phyloP scores from a whole-genome alignment of 768 basidiomycete species.

The Lactarius indigo region DNA sequence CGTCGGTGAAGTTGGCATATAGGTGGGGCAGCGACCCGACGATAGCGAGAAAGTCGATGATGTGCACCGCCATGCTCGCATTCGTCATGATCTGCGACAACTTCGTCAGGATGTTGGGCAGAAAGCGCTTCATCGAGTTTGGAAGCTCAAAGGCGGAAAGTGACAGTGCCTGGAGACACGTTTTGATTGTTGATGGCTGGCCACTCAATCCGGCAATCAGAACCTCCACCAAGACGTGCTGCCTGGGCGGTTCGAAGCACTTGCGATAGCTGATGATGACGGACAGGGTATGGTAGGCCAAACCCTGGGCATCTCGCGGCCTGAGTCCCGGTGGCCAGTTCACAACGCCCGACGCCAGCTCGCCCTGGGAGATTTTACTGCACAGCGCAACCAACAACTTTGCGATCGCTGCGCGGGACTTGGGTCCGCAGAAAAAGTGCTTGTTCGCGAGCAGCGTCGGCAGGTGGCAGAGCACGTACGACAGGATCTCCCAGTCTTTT shows the following conservation, averaged over 20 bases:
- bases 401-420: conserved; percentile 59
- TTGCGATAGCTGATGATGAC: conserved; percentile 84
- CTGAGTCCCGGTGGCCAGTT: conserved; percentile 62
- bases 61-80: conserved; percentile 91
- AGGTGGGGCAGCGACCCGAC: conserved; percentile 76
- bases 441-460: conserved; percentile 93
- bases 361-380: conserved; percentile 54
- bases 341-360: conserved; percentile 54
- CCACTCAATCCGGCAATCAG: conserved; percentile 68
- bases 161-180: conserved; percentile 85
- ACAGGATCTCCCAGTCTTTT: conserved; percentile 88
- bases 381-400: conserved; percentile 66
- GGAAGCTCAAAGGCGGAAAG: conserved; percentile 86
- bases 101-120: conserved; percentile 80
- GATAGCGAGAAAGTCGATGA: conserved; percentile 86
- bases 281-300: conserved; percentile 83
- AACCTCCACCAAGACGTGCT: conserved; percentile 69
- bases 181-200: conserved; percentile 74
- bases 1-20: conserved; percentile 87
- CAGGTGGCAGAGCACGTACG: conserved; percentile 87
- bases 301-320: conserved; percentile 77
- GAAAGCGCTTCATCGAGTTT: conserved; percentile 70
- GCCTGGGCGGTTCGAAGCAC: conserved; percentile 66
- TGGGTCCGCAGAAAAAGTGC: conserved; percentile 92
- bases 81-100: conserved; percentile 94